These are phyloP conservation scores for Pyrenophora teres DNA, from an alignment of 2,329 filamentous ascomycete genomes.

Conservation along the genomic window DNA sequence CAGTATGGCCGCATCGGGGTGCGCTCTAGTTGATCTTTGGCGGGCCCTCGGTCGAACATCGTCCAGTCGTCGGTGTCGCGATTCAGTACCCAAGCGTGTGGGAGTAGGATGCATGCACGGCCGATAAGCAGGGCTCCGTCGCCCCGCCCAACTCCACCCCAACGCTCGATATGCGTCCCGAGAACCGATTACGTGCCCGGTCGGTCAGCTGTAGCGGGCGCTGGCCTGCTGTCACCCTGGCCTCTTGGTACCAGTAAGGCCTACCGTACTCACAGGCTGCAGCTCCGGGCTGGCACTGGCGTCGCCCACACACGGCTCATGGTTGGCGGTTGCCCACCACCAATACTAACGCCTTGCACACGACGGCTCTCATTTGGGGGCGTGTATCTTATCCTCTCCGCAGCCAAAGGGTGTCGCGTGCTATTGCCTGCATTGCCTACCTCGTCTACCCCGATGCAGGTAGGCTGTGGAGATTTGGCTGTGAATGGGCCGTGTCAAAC, in stretches of 20 bases:
- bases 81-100: slow-evolving; percentile 10
- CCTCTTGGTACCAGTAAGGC: background rate
- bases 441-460: slow-evolving; percentile 20
- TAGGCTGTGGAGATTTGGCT: slow-evolving; percentile 18
- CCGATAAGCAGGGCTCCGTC: slow-evolving; percentile 10
- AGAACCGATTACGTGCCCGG: slow-evolving; percentile 10
- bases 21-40: too few species aligned
- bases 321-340: background rate
- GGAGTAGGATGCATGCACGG: slow-evolving; percentile 4
- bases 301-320: background rate
- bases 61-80: too few species aligned
- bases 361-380: slow-evolving; percentile 4
- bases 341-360: background rate
- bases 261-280: background rate
- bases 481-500: slow-evolving; percentile 23
- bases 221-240: background rate
- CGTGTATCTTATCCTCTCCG: background rate
- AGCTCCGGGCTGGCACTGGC: background rate
- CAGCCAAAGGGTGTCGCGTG: slow-evolving; percentile 37
- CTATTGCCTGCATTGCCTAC: slow-evolving; percentile 22
- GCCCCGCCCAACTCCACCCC: slow-evolving; percentile 1
- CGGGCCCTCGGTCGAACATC: too few species aligned
- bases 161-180: slow-evolving; percentile 12
- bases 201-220: slow-evolving; percentile 15
- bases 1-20: too few species aligned